Evolutionary conservation across 768 basidiomycete species (phyloP), one percentile per base, ranked within the genome.

Genomic region (Termitomyces titanicus): DNA sequence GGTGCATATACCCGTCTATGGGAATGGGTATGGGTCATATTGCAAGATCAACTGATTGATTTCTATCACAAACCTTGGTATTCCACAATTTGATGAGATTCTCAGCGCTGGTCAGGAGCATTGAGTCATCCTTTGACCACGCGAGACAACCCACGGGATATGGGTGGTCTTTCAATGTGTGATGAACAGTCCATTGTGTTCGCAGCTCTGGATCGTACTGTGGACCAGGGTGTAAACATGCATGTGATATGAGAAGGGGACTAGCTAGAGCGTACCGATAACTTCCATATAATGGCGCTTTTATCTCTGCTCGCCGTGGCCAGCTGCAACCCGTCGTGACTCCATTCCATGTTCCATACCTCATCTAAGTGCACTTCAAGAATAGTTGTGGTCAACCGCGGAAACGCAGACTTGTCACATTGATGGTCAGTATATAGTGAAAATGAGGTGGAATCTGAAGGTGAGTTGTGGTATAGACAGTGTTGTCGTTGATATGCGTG

Each of bases 281-380:
- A 78, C 44, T 79, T 79, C 95, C 95, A 98, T 47, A 98, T 88
- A 53, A 97, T 90, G 7, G 89, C 94, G 5, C 81, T 79, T 73
- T 82, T 84, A 71, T 98, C 96, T 69, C 83, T 91, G 53, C 94
- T 89, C 35, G 89, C 90, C 60, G 86, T 94, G 29, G 95, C 97
- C 47, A 99, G 76, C 63, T 80, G 86, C 47, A 72, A 70, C 2
- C 97, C 97, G 66, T 88, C 86, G 63, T 91, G 92, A 70, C 94
- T 96, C 95, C 95, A 99, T 67, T 88, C 89, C 56, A 98, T 71
- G 66, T 89, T 86, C 95, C 96, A 98, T 40, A 99, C 94, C 68
- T 99, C 94, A 66, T 98, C 92, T 11, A 77, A 80, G 70, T 98
- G 96, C 29, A 87, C 91, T 43, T 86, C 82, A 56, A 98, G 74